phyloP scores from a whole-genome alignment of 2,329 filamentous ascomycete species.

The Bimuria novae-zelandiae region DNA sequence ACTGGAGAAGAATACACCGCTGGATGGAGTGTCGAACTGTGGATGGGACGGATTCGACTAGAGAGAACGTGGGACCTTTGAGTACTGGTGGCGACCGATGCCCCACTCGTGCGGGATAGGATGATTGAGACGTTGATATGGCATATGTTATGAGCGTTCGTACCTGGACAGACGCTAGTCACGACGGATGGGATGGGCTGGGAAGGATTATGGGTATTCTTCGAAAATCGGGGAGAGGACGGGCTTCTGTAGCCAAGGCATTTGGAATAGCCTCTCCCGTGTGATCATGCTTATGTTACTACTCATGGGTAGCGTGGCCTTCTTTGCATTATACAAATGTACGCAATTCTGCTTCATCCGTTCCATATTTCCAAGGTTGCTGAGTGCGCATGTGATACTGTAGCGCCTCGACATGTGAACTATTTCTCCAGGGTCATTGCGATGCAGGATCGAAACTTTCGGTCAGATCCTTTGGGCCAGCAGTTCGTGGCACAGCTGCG shows the following conservation, averaged over 20 bases:
- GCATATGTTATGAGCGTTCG: background rate
- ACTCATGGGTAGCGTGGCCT: conserved; percentile 11
- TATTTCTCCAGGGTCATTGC: conserved; percentile 4
- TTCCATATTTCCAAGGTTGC: background rate
- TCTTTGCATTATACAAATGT: conserved; percentile 2
- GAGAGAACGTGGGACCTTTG: no score
- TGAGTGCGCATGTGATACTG: background rate
- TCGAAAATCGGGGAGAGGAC: background rate
- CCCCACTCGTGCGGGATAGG: no score
- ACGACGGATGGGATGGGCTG: background rate
- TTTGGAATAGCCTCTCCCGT: background rate
- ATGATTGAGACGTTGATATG: no score
- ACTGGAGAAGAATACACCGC: background rate
- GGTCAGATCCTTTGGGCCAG: background rate
- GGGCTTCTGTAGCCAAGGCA: background rate
- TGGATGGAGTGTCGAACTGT: background rate
- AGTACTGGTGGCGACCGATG: no score
- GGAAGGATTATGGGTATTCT: background rate
- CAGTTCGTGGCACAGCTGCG: background rate
- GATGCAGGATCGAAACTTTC: background rate
- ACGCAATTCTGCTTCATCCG: background rate
- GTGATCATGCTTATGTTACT: conserved; percentile 2
- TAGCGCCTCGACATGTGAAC: background rate
- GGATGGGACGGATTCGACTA: background rate
- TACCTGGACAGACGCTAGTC: background rate